phyloP scores from a whole-genome alignment of 352 stramenopile species.

The Globisporangium acanthophoron region DNA sequence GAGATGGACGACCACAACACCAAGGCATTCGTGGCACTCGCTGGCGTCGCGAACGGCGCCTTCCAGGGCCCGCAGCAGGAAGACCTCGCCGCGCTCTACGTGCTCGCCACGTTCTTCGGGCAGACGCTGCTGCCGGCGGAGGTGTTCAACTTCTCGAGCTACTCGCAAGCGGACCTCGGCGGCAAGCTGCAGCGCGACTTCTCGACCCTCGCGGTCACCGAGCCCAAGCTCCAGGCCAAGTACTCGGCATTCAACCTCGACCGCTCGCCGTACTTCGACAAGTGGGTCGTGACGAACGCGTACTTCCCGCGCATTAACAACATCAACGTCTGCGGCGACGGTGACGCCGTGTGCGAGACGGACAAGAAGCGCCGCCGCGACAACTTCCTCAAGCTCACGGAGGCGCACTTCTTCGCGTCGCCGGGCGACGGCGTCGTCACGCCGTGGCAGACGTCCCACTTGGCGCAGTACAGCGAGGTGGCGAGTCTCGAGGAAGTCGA shows the following conservation, averaged over 20 bases:
- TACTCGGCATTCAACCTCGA: conserved; percentile 22
- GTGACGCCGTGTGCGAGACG: neutral
- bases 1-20: conserved; percentile 55
- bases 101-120: conserved; percentile 17
- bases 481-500: conserved; percentile 2
- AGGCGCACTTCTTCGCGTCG: conserved; percentile 23
- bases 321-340: conserved; percentile 15
- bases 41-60: conserved; percentile 32
- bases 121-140: conserved; percentile 12
- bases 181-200: conserved; percentile 34
- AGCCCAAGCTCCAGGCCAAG: conserved; percentile 14
- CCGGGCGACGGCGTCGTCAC: conserved; percentile 11
- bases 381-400: conserved; percentile 13
- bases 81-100: conserved; percentile 7
- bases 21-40: conserved; percentile 38
- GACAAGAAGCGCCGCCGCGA: neutral
- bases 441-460: conserved; percentile 16
- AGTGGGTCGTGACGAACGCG: conserved; percentile 17
- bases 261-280: conserved; percentile 9
- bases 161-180: conserved; percentile 14
- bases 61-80: conserved; percentile 38
- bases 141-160: conserved; percentile 30
- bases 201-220: conserved; percentile 10
- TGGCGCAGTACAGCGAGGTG: conserved; percentile 19
- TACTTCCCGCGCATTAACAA: conserved; percentile 26